Evolutionary conservation across 2,329 filamentous ascomycete genomes (phyloP).

Genomic region (Arthrobotrys iridis): DNA sequence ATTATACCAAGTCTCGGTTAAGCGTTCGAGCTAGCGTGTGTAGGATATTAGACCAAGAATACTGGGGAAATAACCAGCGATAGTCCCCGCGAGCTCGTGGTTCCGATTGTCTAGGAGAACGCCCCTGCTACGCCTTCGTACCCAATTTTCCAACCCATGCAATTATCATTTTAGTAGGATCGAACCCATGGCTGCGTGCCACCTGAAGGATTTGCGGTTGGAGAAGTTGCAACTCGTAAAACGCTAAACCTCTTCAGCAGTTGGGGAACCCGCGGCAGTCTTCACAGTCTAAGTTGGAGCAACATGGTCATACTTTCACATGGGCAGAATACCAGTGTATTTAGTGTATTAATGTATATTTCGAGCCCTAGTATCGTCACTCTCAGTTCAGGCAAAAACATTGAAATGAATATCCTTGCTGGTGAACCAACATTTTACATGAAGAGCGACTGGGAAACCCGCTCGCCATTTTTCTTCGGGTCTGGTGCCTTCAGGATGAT

Average conservation of each 20-base stretch:
- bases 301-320: neutral
- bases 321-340: neutral
- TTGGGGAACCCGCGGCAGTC: slow-evolving; percentile 4
- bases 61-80: neutral
- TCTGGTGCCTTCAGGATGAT: neutral
- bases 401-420: neutral
- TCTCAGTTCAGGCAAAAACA: neutral
- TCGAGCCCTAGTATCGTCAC: neutral
- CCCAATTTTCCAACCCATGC: neutral
- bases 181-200: neutral
- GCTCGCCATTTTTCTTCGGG: neutral
- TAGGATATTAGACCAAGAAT: too few relatives aligned
- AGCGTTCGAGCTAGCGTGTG: too few relatives aligned
- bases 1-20: too few relatives aligned
- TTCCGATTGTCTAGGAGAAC: neutral
- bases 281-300: neutral
- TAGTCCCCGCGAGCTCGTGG: neutral
- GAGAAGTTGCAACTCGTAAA: neutral
- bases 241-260: neutral
- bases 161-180: neutral
- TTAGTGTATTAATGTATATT: neutral
- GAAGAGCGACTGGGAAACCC: slow-evolving; percentile 6
- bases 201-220: neutral
- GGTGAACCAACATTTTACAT: slow-evolving; percentile 23
- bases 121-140: neutral